Base-by-base conservation (phyloP, 1,284 basidiomycete genomes). In the Cutaneotrichosporon sp. region DNA sequence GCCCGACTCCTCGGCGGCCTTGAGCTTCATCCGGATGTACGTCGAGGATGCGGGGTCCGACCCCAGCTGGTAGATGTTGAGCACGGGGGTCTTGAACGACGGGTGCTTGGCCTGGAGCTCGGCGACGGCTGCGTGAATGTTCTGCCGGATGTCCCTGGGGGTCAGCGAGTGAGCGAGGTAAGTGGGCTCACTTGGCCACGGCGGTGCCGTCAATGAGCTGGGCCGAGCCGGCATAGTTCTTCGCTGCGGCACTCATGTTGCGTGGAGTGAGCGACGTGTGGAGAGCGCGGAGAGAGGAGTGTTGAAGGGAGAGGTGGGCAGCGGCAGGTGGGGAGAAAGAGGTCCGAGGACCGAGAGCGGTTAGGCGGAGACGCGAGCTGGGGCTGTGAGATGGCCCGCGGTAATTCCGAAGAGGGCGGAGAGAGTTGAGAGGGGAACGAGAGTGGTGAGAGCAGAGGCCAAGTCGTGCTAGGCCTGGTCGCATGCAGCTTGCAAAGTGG, bases 21-120 rank as follows among this genome's bases (percentile, higher is more conserved):
- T 96, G 48, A 83, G 80, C 78, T 99, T 98, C 94, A 97, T 97
- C 69, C 90, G 90, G 62, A 99, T 87, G 77, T 99, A 99, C 49
- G 87, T 87, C 33, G 80, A 79, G 8, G 92, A 97, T 70, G 97
- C 94, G 37, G 90, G 85, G 59, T 88, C 85, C 33, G 84, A 83
- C 49, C 96, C 96, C 51, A 92, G 92, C 77, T 98, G 96, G 52
- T 98, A 83, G 76, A 99, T 93, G 66, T 84, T 87, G 35, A 99
- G 83, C 74, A 86, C 83, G 37, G 74, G 74, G 15, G 92, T 88
- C 67, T 86, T 82, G 79, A 98, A 97, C 40, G 86, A 86, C 21
- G 90, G 86, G 73, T 83, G 83, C 57, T 78, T 78, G 10, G 81
- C 70, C 68, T 74, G 70, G 51, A 85, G 73, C 4, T 81, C 65